Conservation (phyloP, 2,329 filamentous ascomycete species). For the Penicillium hordei region DNA sequence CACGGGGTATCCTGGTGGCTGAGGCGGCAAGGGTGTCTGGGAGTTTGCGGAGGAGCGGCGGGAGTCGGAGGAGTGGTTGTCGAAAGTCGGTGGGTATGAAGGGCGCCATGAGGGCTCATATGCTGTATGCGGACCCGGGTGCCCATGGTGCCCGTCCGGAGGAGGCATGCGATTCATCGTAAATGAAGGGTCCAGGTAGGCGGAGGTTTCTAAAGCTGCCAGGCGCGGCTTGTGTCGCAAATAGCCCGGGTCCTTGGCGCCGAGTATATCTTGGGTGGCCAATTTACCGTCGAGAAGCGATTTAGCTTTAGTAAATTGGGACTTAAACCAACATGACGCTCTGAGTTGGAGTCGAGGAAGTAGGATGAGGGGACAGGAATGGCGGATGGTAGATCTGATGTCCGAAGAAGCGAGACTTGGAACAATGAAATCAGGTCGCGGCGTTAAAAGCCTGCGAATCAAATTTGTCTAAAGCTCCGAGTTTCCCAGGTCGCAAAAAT, state of each 20-base stretch:
- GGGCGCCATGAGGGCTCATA: conserved; percentile 37
- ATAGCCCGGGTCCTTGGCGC: neutral
- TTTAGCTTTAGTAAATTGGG: neutral
- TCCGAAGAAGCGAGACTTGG: neutral
- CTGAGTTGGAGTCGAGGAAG: neutral
- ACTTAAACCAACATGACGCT: conserved; percentile 5
- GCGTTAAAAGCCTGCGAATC: conserved; percentile 4
- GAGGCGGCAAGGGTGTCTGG: conserved; percentile 30
- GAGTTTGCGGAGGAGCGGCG: conserved; percentile 32
- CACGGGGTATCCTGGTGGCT: conserved; percentile 27
- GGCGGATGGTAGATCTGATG: neutral
- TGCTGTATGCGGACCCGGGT: conserved; percentile 27
- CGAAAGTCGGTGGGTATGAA: conserved; percentile 30
- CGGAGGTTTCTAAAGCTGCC: neutral
- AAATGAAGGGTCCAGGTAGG: neutral
- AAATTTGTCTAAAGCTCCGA: conserved; percentile 7
- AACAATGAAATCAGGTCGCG: conserved; percentile 17
- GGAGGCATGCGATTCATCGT: conserved; percentile 36
- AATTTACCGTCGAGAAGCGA: neutral
- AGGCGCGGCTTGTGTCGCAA: conserved; percentile 1
- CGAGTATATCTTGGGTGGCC: neutral
- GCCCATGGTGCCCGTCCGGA: conserved; percentile 31
- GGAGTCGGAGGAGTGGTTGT: conserved; percentile 30
- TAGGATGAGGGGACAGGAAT: neutral
- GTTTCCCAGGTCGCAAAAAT: conserved; percentile 18